Base-by-base conservation (phyloP, 345 rosid species). In the Gossypium rotundifolium region DNA sequence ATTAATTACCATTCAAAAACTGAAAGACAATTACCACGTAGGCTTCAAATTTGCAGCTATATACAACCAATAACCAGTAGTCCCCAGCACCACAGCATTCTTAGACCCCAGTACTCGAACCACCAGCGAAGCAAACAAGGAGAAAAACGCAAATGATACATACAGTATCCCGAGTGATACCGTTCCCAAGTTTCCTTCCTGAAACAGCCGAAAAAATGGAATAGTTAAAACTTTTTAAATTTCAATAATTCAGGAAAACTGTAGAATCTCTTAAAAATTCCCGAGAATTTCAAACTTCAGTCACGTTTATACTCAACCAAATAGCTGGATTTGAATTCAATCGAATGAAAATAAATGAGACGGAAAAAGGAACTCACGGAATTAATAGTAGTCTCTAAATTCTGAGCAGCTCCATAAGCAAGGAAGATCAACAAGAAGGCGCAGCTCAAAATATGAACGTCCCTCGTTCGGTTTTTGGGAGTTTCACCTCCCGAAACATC, bases 381-480 rank as follows among this genome's bases (percentile, higher is more conserved):
- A 74, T 94, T 92, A 75, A 94, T 79, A 29, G 92, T 92, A 13
- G 91, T 90, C 82, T 94, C 91, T 17, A 94, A 88, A 84, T 94
- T 94, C 87, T 94, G 97, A 75, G 98, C 97, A 74, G 97, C 98
- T 69, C 98, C 98, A 62, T 82, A 94, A 65, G 97, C 91, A 70
- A 85, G 90, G 79, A 94, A 94, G 72, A 94, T 72, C 65, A 94
- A 84, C 78, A 94, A 76, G 45, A 62, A 62, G 42, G 94, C 88
- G 70, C 78, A 81, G 84, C 98, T 94, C 66, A 94, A 81, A 65
- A 94, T 84, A 81, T 89, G 93, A 72, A 94, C 85, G 72, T 94
- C 98, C 49, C 86, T 86, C 1, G 87, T 74, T 62, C 88, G 86
- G 79, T 74, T 84, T 75, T 79, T 84, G 70, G 74, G 81, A 10